Conservation (phyloP, 352 stramenopile species). For the Globisporangium paddicum region DNA sequence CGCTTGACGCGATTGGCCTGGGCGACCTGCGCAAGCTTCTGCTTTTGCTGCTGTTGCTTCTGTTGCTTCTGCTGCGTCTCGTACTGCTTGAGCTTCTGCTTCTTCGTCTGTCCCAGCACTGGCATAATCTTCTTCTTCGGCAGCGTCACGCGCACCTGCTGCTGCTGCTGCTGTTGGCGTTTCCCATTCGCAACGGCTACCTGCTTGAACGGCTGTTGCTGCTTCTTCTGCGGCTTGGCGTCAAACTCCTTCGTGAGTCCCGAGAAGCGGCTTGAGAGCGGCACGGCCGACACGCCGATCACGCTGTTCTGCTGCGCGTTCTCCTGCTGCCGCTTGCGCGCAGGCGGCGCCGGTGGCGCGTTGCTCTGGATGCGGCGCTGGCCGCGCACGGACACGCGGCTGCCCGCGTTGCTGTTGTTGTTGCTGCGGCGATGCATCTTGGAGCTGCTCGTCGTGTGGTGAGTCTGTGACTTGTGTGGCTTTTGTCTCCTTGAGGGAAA, state of each 20-base stretch:
- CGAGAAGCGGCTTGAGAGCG: slow-evolving; percentile 77
- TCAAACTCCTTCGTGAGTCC: slow-evolving; percentile 44
- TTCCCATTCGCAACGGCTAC: slow-evolving; percentile 2
- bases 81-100: slow-evolving; percentile 13
- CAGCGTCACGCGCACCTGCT: slow-evolving; percentile 17
- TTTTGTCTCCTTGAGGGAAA: slow-evolving; percentile 5
- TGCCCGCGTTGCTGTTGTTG: slow-evolving; percentile 14
- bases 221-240: slow-evolving; percentile 15
- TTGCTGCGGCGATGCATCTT: slow-evolving; percentile 14
- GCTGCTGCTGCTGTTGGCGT: slow-evolving; percentile 14
- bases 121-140: slow-evolving; percentile 17
- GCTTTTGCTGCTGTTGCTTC: slow-evolving; percentile 47
- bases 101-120: slow-evolving; percentile 12
- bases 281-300: slow-evolving; percentile 62
- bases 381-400: slow-evolving; percentile 44
- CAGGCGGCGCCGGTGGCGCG: slow-evolving; percentile 9
- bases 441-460: neutral
- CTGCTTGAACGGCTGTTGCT: slow-evolving; percentile 12
- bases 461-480: too few species aligned
- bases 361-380: slow-evolving; percentile 64
- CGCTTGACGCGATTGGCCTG: slow-evolving; percentile 70
- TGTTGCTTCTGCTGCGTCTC: slow-evolving; percentile 33
- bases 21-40: slow-evolving; percentile 58
- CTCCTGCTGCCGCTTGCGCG: slow-evolving; percentile 21
- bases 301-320: slow-evolving; percentile 17